Percentiles rank a stretch among this genome's conserved stretches.
Conservation (phyloP, 192 early-diverging fungal genomes). For the Chytriomyces hyalinus region DNA sequence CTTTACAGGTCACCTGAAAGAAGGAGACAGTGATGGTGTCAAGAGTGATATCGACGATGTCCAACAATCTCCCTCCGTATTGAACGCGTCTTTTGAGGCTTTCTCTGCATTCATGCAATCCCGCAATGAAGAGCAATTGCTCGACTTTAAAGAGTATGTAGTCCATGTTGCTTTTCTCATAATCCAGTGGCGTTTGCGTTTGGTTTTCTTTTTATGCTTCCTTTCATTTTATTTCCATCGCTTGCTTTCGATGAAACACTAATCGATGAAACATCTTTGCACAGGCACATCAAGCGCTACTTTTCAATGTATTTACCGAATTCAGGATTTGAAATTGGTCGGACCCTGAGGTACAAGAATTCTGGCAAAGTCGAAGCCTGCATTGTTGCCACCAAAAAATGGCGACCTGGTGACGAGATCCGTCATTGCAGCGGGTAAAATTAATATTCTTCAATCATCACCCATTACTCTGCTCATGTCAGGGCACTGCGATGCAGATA, state of each 20-base stretch:
- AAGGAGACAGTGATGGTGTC: neutral
- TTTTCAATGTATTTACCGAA: slow-evolving; percentile 66
- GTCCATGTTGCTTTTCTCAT: too few species aligned
- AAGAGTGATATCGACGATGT: neutral
- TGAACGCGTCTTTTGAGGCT: neutral
- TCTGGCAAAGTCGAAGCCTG: slow-evolving; percentile 58
- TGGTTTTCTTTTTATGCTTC: too few species aligned
- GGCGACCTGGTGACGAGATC: slow-evolving; percentile 58
- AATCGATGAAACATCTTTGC: neutral
- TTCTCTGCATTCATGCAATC: neutral
- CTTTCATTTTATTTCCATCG: too few species aligned
- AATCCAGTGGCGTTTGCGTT: too few species aligned
- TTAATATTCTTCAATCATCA: slow-evolving; percentile 6
- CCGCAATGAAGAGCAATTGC: neutral
- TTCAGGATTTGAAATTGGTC: slow-evolving; percentile 70
- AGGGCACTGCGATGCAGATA: slow-evolving; percentile 11
- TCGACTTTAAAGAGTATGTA: neutral
- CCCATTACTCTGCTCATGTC: neutral
- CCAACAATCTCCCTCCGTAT: too few species aligned
- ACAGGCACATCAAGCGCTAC: slow-evolving; percentile 62
- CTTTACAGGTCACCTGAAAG: neutral
- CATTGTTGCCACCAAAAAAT: slow-evolving; percentile 53
- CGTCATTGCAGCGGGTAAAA: slow-evolving; percentile 48
- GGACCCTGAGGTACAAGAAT: slow-evolving; percentile 60
- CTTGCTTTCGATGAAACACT: too few species aligned